phyloP scores from a whole-genome alignment of 371 early-diverging fungal species.

The Syncephalastrum contaminatum region DNA sequence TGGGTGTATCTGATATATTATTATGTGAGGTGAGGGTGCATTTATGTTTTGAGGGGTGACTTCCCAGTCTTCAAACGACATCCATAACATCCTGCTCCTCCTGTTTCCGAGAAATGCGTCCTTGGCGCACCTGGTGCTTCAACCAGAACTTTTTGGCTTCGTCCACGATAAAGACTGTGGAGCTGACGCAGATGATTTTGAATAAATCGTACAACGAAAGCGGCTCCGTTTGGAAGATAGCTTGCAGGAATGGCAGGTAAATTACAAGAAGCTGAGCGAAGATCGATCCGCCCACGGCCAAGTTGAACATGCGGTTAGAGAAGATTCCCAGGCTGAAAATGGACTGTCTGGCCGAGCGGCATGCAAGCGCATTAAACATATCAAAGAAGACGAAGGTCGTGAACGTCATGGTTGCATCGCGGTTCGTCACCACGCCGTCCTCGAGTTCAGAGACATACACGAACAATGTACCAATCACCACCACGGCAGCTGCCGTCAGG shows the following conservation, averaged over 20 bases:
- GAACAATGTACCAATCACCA: conserved; percentile 87
- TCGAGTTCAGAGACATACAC: conserved; percentile 79
- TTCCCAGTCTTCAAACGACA: too few species aligned
- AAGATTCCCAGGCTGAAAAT: conserved; percentile 78
- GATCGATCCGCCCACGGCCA: conserved; percentile 79
- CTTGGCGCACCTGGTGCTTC: not conserved
- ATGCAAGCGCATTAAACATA: conserved; percentile 92
- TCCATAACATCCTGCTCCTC: too few species aligned
- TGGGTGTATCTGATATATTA: not conserved
- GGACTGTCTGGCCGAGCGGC: conserved; percentile 85
- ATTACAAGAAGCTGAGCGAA: conserved; percentile 87
- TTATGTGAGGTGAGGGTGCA: too few species aligned
- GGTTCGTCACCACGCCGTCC: conserved; percentile 71
- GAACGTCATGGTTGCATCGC: conserved; percentile 96
- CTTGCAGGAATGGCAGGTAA: conserved; percentile 88
- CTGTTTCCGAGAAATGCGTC: too few species aligned
- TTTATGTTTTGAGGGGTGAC: too few species aligned
- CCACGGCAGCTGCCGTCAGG: conserved; percentile 74
- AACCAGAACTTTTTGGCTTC: conserved; percentile 65
- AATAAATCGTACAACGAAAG: conserved; percentile 69
- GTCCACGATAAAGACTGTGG: conserved; percentile 79
- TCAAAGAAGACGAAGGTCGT: conserved; percentile 96
- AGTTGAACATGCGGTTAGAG: conserved; percentile 86
- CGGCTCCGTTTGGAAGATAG: conserved; percentile 91
- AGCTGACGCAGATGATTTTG: conserved; percentile 65